Evolutionary conservation across 202 grass and related monocot species (phyloP).

Genomic region (Zoysia matrella): DNA sequence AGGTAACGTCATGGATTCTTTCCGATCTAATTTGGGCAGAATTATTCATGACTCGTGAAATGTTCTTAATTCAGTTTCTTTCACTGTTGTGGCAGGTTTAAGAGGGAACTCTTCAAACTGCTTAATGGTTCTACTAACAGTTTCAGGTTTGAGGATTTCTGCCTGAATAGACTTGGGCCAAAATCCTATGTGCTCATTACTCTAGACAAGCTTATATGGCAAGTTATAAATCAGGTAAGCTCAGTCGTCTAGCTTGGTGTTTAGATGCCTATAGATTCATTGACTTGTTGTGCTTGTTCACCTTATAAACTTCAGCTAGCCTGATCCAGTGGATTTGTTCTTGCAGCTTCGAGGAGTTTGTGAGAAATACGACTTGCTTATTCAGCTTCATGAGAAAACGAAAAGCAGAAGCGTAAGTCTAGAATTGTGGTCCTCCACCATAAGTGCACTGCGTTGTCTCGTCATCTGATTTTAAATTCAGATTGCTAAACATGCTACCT

Average conservation of each 20-base stretch:
- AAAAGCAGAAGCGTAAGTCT: constrained; percentile 5
- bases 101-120: constrained; percentile 35
- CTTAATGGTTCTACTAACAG: constrained; percentile 33
- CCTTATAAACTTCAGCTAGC: not conserved
- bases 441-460: not conserved
- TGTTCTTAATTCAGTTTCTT: constrained; percentile 5
- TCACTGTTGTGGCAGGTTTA: constrained; percentile 40
- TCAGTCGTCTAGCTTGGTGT: not conserved
- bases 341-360: constrained; percentile 44
- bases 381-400: not conserved
- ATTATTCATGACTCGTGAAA: not conserved
- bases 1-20: constrained; percentile 39
- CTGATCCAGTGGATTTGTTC: constrained; percentile 18
- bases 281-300: not conserved
- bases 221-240: constrained; percentile 49
- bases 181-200: constrained; percentile 54
- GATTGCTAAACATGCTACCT: constrained; percentile 1
- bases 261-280: constrained; percentile 1
- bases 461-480: not conserved
- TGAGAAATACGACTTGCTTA: constrained; percentile 12
- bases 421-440: too few relatives aligned
- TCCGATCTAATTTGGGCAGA: constrained; percentile 14
- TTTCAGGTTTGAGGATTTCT: constrained; percentile 44
- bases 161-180: constrained; percentile 47
- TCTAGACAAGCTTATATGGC: constrained; percentile 40